phyloP scores from a whole-genome alignment of 306 rosid species.

The Acmispon strigosus region DNA sequence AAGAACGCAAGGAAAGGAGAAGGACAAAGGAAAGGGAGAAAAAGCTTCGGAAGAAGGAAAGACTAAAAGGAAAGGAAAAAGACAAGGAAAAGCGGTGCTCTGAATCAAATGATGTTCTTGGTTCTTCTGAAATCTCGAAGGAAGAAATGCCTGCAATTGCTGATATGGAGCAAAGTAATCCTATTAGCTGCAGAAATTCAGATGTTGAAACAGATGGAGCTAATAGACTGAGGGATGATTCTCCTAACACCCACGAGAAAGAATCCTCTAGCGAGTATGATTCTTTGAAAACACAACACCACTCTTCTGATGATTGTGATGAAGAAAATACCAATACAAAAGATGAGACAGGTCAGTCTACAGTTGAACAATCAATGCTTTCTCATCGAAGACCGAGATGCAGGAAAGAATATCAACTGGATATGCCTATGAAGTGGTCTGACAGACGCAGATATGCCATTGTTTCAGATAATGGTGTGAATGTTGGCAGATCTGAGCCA shows the following conservation, averaged over 20 bases:
- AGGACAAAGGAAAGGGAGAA: conserved; percentile 91
- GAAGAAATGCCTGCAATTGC: conserved; percentile 48
- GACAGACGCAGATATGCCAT: conserved; percentile 52
- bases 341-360: conserved; percentile 44
- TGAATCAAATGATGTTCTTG: conserved; percentile 39
- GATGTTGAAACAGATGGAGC: conserved; percentile 48
- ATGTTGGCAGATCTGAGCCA: conserved; percentile 43
- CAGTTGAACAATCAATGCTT: conserved; percentile 50
- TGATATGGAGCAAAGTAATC: conserved; percentile 54
- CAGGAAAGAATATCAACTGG: conserved; percentile 61
- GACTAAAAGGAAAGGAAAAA: conserved; percentile 90
- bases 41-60: conserved; percentile 88
- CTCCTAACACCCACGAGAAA: conserved; percentile 47
- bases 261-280: conserved; percentile 37
- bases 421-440: conserved; percentile 66
- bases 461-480: conserved; percentile 52
- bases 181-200: conserved; percentile 38
- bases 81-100: conserved; percentile 49
- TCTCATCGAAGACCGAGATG: conserved; percentile 53
- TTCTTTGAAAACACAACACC: conserved; percentile 36
- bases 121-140: conserved; percentile 47
- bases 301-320: conserved; percentile 43
- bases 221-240: conserved; percentile 44
- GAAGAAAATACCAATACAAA: conserved; percentile 43
- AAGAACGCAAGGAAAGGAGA: conserved; percentile 95